Percentiles rank a stretch among this genome's conserved stretches.
phyloP scores from a whole-genome alignment of 2,329 filamentous ascomycete genomes.

The Pseudodiploospora longispora region DNA sequence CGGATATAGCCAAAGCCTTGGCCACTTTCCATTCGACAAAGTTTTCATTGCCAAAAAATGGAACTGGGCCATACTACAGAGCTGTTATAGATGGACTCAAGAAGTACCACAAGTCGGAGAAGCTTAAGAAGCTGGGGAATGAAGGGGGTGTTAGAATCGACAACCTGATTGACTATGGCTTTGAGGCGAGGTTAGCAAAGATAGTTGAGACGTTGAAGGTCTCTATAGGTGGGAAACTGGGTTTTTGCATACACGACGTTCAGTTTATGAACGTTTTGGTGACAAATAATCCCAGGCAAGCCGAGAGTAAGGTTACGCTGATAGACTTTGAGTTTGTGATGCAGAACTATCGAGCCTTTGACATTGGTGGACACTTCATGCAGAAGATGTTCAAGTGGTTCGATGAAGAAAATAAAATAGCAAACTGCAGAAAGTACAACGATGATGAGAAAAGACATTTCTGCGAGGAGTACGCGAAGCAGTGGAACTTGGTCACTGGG shows the following conservation, averaged over 20 bases:
- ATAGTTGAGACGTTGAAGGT: conserved; percentile 3
- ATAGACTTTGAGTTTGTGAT: conserved; percentile 13
- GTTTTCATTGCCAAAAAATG: background rate
- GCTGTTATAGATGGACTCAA: conserved; percentile 4
- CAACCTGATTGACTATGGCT: conserved; percentile 10
- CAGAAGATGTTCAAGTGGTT: conserved; percentile 15
- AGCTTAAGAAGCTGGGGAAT: conserved; percentile 7
- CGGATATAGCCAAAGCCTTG: conserved; percentile 8
- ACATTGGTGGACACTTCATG: conserved; percentile 14
- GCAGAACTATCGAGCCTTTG: conserved; percentile 12
- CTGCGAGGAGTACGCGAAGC: conserved; percentile 10
- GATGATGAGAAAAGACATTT: conserved; percentile 13
- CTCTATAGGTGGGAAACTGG: conserved; percentile 6
- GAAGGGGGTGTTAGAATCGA: conserved; percentile 9
- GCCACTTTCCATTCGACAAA: conserved; percentile 8
- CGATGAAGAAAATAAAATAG: conserved; percentile 9
- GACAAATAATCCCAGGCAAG: background rate
- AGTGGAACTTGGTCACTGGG: conserved; percentile 10
- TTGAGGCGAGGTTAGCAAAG: conserved; percentile 1
- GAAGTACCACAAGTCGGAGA: conserved; percentile 7
- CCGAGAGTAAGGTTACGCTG: conserved; percentile 5
- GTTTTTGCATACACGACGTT: conserved; percentile 13
- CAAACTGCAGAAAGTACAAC: conserved; percentile 7
- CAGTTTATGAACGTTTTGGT: conserved; percentile 14
- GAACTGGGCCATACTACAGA: conserved; percentile 6